Base-by-base conservation (phyloP, 306 rosid species). In the Nissolia schottii region DNA sequence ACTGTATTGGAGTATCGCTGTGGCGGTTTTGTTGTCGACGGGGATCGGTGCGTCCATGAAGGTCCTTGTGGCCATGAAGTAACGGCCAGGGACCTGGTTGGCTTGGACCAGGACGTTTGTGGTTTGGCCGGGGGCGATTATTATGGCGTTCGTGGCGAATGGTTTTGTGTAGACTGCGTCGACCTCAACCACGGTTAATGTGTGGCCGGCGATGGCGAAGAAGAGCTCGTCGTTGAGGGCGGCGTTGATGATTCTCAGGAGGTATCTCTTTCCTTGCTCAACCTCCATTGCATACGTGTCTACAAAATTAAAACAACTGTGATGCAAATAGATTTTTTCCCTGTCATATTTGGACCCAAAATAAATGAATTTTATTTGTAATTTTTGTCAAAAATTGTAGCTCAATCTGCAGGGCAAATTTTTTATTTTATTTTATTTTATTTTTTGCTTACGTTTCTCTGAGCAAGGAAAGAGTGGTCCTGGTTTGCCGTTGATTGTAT, bases 401-500 rank as follows among this genome's bases (percentile, higher is more conserved):
- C n/a, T n/a, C n/a, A n/a, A n/a, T n/a, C n/a, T n/a, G n/a, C n/a
- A n/a, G 14, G 5, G 37, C 2, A 29, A 13, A 16, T 60, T 58
- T 49, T n/a, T n/a, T n/a, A n/a, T n/a, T n/a, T n/a, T n/a, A n/a
- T n/a, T n/a, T n/a, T n/a, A n/a, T n/a, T n/a, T n/a, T n/a, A n/a
- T n/a, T n/a, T n/a, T n/a, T n/a, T 59, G 7, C 82, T 89, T 84
- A 92, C 97, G 87, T 81, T 89, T 92, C 82, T 92, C 90, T 0
- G 93, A 81, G 78, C 97, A 89, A 43, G 97, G 96, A 81, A 92
- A 92, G 64, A 92, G 86, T 14, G 97, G 92, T 74, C 97, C 97
- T 11, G 97, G 93, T 80, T 92, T 92, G 5, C 97, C 96, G n/a
- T 89, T 92, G 71, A 92, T 92, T 3, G 96, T 87, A 85, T 92